These are phyloP conservation scores for Wickerhamiella siamensis DNA, from an alignment of 805 yeast species.

Conservation along the genomic window DNA sequence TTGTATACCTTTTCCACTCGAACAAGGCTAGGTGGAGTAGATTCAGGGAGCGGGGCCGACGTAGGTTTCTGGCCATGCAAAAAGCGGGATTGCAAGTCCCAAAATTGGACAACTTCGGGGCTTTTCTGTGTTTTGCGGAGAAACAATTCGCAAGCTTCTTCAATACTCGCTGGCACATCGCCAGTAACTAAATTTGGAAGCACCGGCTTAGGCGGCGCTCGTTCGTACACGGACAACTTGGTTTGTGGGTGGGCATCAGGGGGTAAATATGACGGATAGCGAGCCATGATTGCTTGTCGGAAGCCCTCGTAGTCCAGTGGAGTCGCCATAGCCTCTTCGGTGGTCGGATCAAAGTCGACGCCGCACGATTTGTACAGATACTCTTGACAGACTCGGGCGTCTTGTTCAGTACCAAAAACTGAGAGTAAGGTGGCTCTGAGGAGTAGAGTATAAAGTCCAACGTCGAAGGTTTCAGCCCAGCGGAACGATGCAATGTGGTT, in stretches of 20 bases:
- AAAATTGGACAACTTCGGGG: constrained; percentile 53
- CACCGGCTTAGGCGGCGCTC: constrained; percentile 30
- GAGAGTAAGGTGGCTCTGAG: constrained; percentile 21
- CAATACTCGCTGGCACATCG: constrained; percentile 55
- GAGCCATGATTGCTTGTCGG: constrained; percentile 53
- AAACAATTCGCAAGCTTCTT: constrained; percentile 64
- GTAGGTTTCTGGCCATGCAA: not conserved
- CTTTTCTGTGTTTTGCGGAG: constrained; percentile 48
- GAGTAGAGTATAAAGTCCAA: constrained; percentile 7
- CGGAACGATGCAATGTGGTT: constrained; percentile 10
- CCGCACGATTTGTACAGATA: constrained; percentile 33
- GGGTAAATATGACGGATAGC: constrained; percentile 59
- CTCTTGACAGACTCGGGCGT: constrained; percentile 32
- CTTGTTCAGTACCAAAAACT: constrained; percentile 45
- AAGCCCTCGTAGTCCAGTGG: constrained; percentile 79
- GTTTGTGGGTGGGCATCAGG: constrained; percentile 36
- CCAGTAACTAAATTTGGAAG: constrained; percentile 8
- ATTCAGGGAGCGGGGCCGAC: constrained; percentile 5
- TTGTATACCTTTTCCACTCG: constrained; percentile 50
- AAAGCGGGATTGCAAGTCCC: constrained; percentile 56
- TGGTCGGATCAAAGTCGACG: constrained; percentile 14
- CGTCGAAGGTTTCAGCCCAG: constrained; percentile 10
- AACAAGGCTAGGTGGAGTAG: constrained; percentile 31
- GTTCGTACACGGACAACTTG: constrained; percentile 46
- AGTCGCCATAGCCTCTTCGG: constrained; percentile 33